Conservation (phyloP, 768 basidiomycete species). For the Kwoniella sp. region DNA sequence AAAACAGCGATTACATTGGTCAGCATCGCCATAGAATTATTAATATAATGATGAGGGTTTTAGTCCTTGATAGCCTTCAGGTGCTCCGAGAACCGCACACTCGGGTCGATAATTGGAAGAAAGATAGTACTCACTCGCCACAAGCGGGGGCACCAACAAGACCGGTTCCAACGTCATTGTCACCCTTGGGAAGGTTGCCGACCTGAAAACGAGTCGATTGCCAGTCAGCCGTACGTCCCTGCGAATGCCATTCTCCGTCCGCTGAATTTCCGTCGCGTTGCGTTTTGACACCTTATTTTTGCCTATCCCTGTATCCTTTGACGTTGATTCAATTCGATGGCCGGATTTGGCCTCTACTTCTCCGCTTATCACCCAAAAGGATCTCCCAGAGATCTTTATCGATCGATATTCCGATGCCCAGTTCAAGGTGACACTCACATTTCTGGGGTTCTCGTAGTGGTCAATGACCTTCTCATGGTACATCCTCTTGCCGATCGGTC, state of each 20-base stretch:
- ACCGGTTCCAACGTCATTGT: conserved; percentile 90
- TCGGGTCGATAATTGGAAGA: not conserved
- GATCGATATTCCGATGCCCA: no score
- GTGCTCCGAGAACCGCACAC: no score
- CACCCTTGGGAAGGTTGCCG: conserved; percentile 89
- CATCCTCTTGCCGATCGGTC: conserved; percentile 60
- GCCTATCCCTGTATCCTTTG: no score
- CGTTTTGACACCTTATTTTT: no score
- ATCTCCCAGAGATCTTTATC: conserved; percentile 43
- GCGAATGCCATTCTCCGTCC: not conserved
- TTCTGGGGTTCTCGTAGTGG: conserved; percentile 96
- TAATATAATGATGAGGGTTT: no score
- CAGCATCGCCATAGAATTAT: not conserved
- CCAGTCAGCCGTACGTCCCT: not conserved
- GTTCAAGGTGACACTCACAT: conserved; percentile 65
- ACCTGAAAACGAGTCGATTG: conserved; percentile 64
- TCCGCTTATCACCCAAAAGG: no score
- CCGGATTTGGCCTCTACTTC: no score
- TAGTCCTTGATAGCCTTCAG: conserved; percentile 2
- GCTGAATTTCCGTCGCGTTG: not conserved
- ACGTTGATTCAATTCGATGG: no score
- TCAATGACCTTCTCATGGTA: conserved; percentile 89
- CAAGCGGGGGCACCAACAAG: conserved; percentile 97
- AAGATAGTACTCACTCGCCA: conserved; percentile 64
- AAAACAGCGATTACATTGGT: not conserved